Evolutionary conservation across 2,329 filamentous ascomycete species (phyloP).

Genomic region (Didymella lethalis): DNA sequence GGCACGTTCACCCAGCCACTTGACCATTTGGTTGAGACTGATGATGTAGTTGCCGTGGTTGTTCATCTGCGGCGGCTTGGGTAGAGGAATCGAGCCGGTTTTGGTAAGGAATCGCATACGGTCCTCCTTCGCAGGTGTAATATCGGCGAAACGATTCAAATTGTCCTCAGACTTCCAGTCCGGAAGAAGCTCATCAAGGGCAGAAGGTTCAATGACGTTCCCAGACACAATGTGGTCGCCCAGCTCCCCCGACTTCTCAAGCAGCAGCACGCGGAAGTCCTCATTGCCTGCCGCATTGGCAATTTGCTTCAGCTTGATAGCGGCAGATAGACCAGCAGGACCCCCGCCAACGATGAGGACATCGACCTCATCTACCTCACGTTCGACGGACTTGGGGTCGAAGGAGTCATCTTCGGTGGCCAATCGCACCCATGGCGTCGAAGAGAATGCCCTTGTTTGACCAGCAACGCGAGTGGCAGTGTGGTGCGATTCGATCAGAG

Average conservation of each 20-base stretch:
- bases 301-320: conserved; percentile 93
- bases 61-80: conserved; percentile 94
- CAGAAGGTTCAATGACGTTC: conserved; percentile 89
- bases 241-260: conserved; percentile 95
- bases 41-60: conserved; percentile 99
- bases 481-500: conserved; percentile 33
- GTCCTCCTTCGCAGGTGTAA: conserved; percentile 82
- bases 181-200: conserved; percentile 88
- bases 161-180: conserved; percentile 94
- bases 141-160: conserved; percentile 83
- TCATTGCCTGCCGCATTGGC: conserved; percentile 95
- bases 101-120: conserved; percentile 95
- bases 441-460: conserved; percentile 49
- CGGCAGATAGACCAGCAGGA: conserved; percentile 90
- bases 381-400: conserved; percentile 68
- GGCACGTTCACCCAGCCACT: conserved; percentile 95
- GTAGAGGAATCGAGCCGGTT: conserved; percentile 77
- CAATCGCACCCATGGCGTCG: conserved; percentile 42
- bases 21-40: conserved; percentile 91
- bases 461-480: conserved; percentile 49
- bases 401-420: conserved; percentile 48
- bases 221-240: conserved; percentile 96
- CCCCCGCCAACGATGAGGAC: conserved; percentile 96
- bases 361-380: conserved; percentile 92
- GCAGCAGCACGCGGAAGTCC: conserved; percentile 88